These are phyloP conservation scores for Calocera viscosa DNA, from an alignment of 768 basidiomycete genomes.

Conservation along the genomic window DNA sequence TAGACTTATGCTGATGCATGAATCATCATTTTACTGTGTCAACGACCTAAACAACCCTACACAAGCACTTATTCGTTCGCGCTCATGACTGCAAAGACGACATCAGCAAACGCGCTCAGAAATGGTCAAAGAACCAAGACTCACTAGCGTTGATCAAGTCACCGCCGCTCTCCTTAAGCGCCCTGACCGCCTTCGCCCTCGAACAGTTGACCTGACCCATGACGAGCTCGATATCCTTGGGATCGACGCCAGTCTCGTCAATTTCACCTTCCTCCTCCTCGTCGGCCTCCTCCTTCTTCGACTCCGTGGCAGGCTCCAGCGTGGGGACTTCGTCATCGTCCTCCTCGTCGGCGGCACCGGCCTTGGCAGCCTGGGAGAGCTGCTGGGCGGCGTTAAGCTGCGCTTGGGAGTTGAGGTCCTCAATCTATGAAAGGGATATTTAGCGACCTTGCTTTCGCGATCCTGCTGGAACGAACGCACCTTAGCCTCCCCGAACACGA, in stretches of 20 bases:
- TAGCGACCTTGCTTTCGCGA: not conserved
- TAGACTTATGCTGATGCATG: not conserved
- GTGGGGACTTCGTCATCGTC: constrained; percentile 67
- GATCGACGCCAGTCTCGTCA: constrained; percentile 79
- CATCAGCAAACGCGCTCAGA: not conserved
- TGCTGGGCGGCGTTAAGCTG: constrained; percentile 71
- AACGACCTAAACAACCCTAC: not conserved
- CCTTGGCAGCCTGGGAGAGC: constrained; percentile 37
- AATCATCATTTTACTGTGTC: not conserved
- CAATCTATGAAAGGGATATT: constrained; percentile 39
- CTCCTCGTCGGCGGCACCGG: constrained; percentile 41
- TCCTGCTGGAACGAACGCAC: constrained; percentile 27
- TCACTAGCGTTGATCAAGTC: constrained; percentile 94
- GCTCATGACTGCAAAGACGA: constrained; percentile 60
- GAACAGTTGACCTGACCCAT: constrained; percentile 73
- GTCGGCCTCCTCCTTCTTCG: constrained; percentile 29
- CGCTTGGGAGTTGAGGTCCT: constrained; percentile 74
- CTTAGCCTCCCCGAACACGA: constrained; percentile 98
- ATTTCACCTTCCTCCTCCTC: constrained; percentile 64
- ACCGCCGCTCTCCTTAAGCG: constrained; percentile 79
- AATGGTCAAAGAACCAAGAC: constrained; percentile 31
- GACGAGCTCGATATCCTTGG: constrained; percentile 90
- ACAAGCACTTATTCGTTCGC: constrained; percentile 53
- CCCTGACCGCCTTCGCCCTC: constrained; percentile 82
- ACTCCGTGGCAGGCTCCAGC: constrained; percentile 37